Evolutionary conservation across 768 basidiomycete species (phyloP).

Genomic region (Megacollybia marginata): DNA sequence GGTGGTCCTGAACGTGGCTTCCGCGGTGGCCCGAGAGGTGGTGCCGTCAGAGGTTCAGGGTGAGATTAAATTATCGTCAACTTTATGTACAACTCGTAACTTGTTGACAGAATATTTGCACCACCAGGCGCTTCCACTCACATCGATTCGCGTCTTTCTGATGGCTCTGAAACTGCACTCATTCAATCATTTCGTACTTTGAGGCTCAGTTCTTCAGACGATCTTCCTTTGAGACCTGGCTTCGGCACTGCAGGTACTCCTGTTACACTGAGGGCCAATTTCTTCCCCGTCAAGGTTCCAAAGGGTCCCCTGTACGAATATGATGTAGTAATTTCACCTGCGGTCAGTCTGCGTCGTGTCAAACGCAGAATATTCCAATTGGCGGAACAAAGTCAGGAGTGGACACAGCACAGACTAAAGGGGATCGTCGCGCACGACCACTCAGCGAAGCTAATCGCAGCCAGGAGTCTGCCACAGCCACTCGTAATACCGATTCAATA

Average conservation of each 20-base stretch:
- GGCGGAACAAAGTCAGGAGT: constrained; percentile 44
- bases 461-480: constrained; percentile 37
- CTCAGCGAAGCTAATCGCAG: constrained; percentile 42
- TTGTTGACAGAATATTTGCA: constrained; percentile 30
- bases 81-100: neutral
- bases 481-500: constrained; percentile 34
- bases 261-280: constrained; percentile 57
- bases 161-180: constrained; percentile 34
- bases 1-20: too few relatives aligned
- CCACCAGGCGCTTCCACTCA: constrained; percentile 23
- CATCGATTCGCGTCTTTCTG: constrained; percentile 35
- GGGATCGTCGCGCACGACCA: constrained; percentile 51
- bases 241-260: constrained; percentile 44
- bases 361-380: constrained; percentile 57
- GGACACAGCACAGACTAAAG: constrained; percentile 40
- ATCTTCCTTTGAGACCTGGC: constrained; percentile 52
- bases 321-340: constrained; percentile 46
- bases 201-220: constrained; percentile 19
- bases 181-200: constrained; percentile 28
- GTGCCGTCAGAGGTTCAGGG: too few relatives aligned
- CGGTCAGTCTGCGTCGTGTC: constrained; percentile 41
- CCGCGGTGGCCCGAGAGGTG: too few relatives aligned
- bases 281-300: constrained; percentile 52
- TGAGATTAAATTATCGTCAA: too few relatives aligned
- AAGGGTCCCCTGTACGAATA: constrained; percentile 54